phyloP scores from a whole-genome alignment of 2,329 filamentous ascomycete species.

The Hymenoscyphus albidus region DNA sequence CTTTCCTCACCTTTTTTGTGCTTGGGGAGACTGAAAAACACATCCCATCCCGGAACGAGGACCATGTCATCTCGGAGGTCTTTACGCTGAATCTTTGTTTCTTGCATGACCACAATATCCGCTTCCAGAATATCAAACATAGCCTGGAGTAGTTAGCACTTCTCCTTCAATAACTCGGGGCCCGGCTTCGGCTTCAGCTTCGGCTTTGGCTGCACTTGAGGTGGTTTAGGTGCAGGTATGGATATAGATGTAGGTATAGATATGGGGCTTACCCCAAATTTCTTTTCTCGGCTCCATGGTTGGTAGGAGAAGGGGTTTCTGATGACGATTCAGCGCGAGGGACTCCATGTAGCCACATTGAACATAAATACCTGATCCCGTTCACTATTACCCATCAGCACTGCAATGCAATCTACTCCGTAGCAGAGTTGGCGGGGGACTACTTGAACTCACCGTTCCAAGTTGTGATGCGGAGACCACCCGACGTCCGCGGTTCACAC shows the following conservation, averaged over 20 bases:
- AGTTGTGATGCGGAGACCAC: constrained; percentile 67
- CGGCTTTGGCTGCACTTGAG: too few species aligned
- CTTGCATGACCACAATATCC: constrained; percentile 93
- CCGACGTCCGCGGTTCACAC: background rate
- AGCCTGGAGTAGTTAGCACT: constrained; percentile 44
- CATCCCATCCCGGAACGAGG: constrained; percentile 89
- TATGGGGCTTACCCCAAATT: constrained; percentile 54
- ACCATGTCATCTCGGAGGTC: constrained; percentile 95
- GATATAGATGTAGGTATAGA: too few species aligned
- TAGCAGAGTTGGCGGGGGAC: background rate
- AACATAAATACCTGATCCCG: constrained; percentile 61
- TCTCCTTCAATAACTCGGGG: background rate
- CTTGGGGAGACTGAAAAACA: constrained; percentile 88
- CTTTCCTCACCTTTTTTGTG: constrained; percentile 74
- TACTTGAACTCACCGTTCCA: constrained; percentile 66
- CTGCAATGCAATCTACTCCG: background rate
- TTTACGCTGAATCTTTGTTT: constrained; percentile 92
- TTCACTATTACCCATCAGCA: constrained; percentile 54
- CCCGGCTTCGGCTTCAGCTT: background rate
- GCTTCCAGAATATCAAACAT: constrained; percentile 95
- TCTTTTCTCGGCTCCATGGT: constrained; percentile 71
- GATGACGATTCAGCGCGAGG: constrained; percentile 6
- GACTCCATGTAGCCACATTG: background rate
- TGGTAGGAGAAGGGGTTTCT: constrained; percentile 83
- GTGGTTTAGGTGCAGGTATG: too few species aligned